phyloP scores from a whole-genome alignment of 2,329 filamentous ascomycete species.

The Ascocoryne sarcoides region DNA sequence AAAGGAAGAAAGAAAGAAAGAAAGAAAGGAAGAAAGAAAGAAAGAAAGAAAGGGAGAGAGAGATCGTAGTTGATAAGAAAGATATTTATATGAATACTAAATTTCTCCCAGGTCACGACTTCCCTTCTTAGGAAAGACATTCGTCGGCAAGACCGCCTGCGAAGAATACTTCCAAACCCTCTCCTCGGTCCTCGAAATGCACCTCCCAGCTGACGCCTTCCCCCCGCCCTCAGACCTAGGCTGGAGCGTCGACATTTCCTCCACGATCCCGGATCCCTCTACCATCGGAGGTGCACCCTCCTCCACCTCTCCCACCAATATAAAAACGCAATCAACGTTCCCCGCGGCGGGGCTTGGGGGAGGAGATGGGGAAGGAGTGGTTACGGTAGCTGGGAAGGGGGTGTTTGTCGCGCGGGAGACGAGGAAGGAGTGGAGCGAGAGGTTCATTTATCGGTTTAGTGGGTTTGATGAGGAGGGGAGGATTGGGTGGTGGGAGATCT shows the following conservation, averaged over 20 bases:
- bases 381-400: slow-evolving; percentile 30
- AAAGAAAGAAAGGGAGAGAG: no score
- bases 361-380: slow-evolving; percentile 21
- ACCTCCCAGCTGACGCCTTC: slow-evolving; percentile 2
- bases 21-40: no score
- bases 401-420: slow-evolving; percentile 31
- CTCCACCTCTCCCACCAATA: no score
- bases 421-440: slow-evolving; percentile 33
- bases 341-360: no score
- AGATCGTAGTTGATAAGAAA: no score
- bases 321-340: no score
- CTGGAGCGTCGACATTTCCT: slow-evolving; percentile 31
- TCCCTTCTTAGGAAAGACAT: slow-evolving; percentile 33
- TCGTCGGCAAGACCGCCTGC: slow-evolving; percentile 27
- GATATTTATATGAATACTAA: no score
- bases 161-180: slow-evolving; percentile 33
- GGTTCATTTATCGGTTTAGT: slow-evolving; percentile 34
- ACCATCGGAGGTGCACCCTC: no score
- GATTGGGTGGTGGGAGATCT: slow-evolving; percentile 36
- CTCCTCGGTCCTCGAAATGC: slow-evolving; percentile 21
- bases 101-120: slow-evolving; percentile 28
- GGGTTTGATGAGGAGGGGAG: slow-evolving; percentile 31
- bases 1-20: no score
- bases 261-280: no score
- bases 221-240: not conserved